These are phyloP conservation scores for Chaetomiaceae sp. DNA, from an alignment of 2,329 filamentous ascomycete genomes.

Conservation along the genomic window DNA sequence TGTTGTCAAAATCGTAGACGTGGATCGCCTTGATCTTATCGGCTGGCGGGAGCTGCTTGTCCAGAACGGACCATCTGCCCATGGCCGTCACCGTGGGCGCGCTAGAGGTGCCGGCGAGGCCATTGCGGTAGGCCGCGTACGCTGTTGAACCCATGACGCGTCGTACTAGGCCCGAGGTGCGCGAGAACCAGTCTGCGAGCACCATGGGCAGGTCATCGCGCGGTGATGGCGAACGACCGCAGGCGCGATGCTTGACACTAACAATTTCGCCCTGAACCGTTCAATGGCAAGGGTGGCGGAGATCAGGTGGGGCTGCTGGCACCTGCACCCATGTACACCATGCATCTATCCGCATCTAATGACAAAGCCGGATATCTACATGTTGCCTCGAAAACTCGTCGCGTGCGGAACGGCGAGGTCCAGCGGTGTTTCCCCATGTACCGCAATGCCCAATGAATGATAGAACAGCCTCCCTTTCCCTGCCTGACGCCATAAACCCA, in stretches of 20 bases:
- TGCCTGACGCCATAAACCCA: conserved; percentile 5
- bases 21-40: conserved; percentile 73
- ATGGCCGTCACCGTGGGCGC: conserved; percentile 64
- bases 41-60: conserved; percentile 63
- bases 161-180: conserved; percentile 13
- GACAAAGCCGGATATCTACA: too few species aligned
- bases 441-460: not conserved
- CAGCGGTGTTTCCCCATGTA: too few species aligned
- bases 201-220: conserved; percentile 19
- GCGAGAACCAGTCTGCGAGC: conserved; percentile 14
- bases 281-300: conserved; percentile 1
- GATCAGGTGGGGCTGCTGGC: not conserved
- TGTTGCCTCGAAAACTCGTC: too few species aligned
- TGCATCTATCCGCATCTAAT: too few species aligned
- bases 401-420: too few species aligned
- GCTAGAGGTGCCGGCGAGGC: conserved; percentile 18
- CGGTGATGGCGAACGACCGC: conserved; percentile 10
- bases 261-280: conserved; percentile 11
- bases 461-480: not conserved
- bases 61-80: conserved; percentile 76
- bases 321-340: too few species aligned
- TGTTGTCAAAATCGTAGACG: conserved; percentile 98
- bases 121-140: conserved; percentile 20
- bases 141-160: conserved; percentile 23
- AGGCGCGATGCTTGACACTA: conserved; percentile 6